Percentiles rank a stretch among this genome's conserved stretches.
phyloP scores from a whole-genome alignment of 305 asterid species.

The Fraxinus velutina region DNA sequence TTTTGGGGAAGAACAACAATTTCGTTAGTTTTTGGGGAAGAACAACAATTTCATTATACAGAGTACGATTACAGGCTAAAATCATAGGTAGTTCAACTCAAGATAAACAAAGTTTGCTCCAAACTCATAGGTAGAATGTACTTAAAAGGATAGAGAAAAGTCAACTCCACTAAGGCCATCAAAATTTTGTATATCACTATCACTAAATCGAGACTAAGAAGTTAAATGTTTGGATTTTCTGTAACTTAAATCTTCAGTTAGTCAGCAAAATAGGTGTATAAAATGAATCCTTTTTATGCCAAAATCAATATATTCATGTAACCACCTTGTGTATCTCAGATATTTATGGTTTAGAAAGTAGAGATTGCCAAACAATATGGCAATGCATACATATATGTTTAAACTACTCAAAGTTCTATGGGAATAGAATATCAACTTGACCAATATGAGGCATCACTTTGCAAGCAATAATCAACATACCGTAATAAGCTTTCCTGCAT shows the following conservation, averaged over 20 bases:
- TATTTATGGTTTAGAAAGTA: background rate
- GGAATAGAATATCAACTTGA: constrained; percentile 4
- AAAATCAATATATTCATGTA: background rate
- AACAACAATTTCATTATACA: background rate
- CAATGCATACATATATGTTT: constrained; percentile 5
- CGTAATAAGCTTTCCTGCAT: constrained; percentile 91
- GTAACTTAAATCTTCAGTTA: background rate
- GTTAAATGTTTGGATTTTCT: background rate
- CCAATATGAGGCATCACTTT: constrained; percentile 9
- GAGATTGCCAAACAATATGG: background rate
- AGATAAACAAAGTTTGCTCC: background rate
- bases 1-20: background rate
- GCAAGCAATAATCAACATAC: constrained; percentile 37
- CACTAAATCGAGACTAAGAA: background rate
- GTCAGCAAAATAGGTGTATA: background rate
- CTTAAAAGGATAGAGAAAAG: background rate
- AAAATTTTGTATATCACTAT: background rate
- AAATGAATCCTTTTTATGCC: background rate
- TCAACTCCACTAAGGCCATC: background rate
- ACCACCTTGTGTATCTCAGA: background rate
- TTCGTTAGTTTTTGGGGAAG: background rate
- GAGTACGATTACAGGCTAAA: background rate
- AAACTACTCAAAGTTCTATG: background rate
- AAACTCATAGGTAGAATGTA: background rate
- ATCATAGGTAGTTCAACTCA: background rate